Conservation (phyloP, 768 basidiomycete species). For the Trametes punicea region DNA sequence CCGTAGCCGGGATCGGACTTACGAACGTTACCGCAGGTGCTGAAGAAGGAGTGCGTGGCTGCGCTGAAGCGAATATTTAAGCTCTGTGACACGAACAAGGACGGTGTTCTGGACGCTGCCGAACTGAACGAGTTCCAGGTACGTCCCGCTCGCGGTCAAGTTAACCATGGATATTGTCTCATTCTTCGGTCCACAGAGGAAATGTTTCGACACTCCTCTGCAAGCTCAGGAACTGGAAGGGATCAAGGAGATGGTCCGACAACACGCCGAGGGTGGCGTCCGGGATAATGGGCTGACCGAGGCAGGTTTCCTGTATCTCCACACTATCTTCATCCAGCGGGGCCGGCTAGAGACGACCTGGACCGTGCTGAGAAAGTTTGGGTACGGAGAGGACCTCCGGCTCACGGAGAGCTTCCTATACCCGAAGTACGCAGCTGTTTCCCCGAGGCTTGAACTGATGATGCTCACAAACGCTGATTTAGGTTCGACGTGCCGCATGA, state of each 20-base stretch:
- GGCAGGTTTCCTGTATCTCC: slow-evolving; percentile 88
- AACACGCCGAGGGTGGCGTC: slow-evolving; percentile 72
- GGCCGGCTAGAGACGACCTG: slow-evolving; percentile 96
- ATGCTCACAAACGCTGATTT: slow-evolving; percentile 17
- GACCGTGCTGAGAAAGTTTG: slow-evolving; percentile 93
- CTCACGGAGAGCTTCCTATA: slow-evolving; percentile 83
- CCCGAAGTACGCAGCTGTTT: slow-evolving; percentile 64
- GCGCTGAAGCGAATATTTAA: slow-evolving; percentile 95
- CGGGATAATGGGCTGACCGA: slow-evolving; percentile 83
- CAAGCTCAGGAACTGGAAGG: slow-evolving; percentile 93
- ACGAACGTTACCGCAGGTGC: slow-evolving; percentile 50
- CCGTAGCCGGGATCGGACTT: neutral
- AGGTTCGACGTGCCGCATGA: slow-evolving; percentile 86
- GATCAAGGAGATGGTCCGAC: slow-evolving; percentile 88
- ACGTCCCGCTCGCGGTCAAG: slow-evolving; percentile 18
- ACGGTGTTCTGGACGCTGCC: slow-evolving; percentile 82
- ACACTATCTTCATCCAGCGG: slow-evolving; percentile 95
- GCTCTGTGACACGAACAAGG: slow-evolving; percentile 92
- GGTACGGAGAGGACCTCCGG: slow-evolving; percentile 92
- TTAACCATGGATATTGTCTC: neutral
- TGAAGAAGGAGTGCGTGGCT: slow-evolving; percentile 88
- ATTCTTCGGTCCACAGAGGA: slow-evolving; percentile 50
- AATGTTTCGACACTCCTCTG: slow-evolving; percentile 92
- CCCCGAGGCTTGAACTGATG: neutral
- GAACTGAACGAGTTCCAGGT: slow-evolving; percentile 99